phyloP scores from a whole-genome alignment of 805 yeast species.

The Dipodascopsis uninucleata region DNA sequence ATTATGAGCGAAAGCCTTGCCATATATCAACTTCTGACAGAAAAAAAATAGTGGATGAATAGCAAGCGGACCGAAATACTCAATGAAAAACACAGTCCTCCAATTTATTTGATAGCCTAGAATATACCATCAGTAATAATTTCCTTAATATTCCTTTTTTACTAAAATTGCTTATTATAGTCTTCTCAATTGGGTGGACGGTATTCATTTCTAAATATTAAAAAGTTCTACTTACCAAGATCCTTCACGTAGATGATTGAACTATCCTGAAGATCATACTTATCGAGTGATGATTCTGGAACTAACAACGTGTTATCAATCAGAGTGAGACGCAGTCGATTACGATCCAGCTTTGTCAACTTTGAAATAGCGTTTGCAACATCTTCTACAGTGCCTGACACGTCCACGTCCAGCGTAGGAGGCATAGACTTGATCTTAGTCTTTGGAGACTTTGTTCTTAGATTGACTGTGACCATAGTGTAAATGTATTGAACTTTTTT shows the following conservation, averaged over 20 bases:
- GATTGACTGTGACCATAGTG: conserved; percentile 19
- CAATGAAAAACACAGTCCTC: conserved; percentile 84
- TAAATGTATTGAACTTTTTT: too few species aligned
- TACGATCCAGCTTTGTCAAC: conserved; percentile 44
- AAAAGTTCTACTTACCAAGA: conserved; percentile 49
- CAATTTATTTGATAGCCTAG: conserved; percentile 74
- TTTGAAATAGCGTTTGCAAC: conserved; percentile 45
- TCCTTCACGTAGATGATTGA: conserved; percentile 67
- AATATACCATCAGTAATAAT: too few species aligned
- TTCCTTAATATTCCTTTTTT: not conserved
- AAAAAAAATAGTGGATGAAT: conserved; percentile 69
- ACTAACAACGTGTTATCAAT: conserved; percentile 22
- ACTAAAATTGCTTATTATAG: too few species aligned
- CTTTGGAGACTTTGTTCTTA: conserved; percentile 31
- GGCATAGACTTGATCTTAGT: conserved; percentile 31
- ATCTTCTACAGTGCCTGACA: conserved; percentile 44
- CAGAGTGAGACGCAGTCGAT: conserved; percentile 56
- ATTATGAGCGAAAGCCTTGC: conserved; percentile 41
- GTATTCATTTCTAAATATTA: not conserved
- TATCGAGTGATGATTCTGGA: conserved; percentile 17
- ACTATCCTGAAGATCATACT: conserved; percentile 24
- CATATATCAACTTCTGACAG: conserved; percentile 39
- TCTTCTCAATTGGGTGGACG: too few species aligned
- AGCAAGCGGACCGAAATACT: conserved; percentile 84
- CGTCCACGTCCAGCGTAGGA: conserved; percentile 31